phyloP scores from a whole-genome alignment of 2,329 filamentous ascomycete species.

The Xylaria sp. region DNA sequence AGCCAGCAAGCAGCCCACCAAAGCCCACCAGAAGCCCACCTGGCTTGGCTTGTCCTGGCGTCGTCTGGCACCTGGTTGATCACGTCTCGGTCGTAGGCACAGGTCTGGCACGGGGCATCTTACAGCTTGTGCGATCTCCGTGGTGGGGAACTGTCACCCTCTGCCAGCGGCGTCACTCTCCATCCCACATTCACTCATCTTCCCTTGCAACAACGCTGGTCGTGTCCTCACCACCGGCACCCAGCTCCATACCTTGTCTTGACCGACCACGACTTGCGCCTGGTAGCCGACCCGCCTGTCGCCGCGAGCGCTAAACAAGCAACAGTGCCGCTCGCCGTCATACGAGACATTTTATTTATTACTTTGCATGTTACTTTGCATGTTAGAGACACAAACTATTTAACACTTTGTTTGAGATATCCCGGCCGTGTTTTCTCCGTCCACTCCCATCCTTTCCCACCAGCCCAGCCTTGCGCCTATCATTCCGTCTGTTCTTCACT shows the following conservation, averaged over 20 bases:
- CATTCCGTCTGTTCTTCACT: constrained; percentile 43
- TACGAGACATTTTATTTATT: constrained; percentile 59
- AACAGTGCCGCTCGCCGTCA: constrained; percentile 49
- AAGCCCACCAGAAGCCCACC: constrained; percentile 15
- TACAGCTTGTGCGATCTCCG: constrained; percentile 54
- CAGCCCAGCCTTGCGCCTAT: constrained; percentile 44
- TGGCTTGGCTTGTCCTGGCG: constrained; percentile 18
- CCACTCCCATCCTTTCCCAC: constrained; percentile 44
- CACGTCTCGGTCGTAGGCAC: constrained; percentile 51
- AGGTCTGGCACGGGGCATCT: constrained; percentile 54
- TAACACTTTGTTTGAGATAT: constrained; percentile 53
- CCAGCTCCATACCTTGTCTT: constrained; percentile 46
- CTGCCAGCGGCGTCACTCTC: constrained; percentile 51
- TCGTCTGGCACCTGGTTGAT: constrained; percentile 47
- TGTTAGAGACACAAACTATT: constrained; percentile 54
- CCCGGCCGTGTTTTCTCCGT: constrained; percentile 41
- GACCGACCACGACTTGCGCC: constrained; percentile 47
- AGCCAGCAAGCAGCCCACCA: constrained; percentile 25
- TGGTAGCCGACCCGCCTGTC: constrained; percentile 45
- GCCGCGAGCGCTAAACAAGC: constrained; percentile 49
- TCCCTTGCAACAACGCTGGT: constrained; percentile 37
- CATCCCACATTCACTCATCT: constrained; percentile 47
- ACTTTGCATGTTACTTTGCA: constrained; percentile 43
- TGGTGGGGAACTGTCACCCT: constrained; percentile 54
- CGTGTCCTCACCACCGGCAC: constrained; percentile 45